Evolutionary conservation across 495 filamentous ascomycete genomes (phyloP).

Genomic region (Chaetomium cochliodes): DNA sequence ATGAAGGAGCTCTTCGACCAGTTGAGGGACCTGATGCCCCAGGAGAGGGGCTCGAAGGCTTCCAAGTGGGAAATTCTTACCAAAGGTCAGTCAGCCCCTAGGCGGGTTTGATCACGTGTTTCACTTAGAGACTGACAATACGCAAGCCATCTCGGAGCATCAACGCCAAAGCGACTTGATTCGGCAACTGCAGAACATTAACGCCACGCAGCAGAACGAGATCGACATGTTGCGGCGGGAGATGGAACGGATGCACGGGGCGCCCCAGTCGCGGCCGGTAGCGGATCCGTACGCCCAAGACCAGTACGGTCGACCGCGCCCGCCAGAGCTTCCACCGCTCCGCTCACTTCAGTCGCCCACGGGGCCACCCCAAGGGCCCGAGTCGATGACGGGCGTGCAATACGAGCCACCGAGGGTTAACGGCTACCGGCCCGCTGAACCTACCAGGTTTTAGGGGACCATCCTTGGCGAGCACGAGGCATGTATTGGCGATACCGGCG

Average conservation of each 20-base stretch:
- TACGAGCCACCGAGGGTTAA: slow-evolving; percentile 47
- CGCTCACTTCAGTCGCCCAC: slow-evolving; percentile 36
- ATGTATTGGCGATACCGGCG: not conserved
- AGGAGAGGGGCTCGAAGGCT: slow-evolving; percentile 85
- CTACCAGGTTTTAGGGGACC: slow-evolving; percentile 21
- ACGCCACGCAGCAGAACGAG: slow-evolving; percentile 41
- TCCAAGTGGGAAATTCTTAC: slow-evolving; percentile 99
- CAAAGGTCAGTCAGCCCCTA: slow-evolving; percentile 61
- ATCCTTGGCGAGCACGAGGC: not conserved
- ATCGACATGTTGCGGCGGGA: slow-evolving; percentile 51
- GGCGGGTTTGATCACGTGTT: not conserved
- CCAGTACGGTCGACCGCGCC: slow-evolving; percentile 34
- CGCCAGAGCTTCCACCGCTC: slow-evolving; percentile 51
- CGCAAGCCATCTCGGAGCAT: slow-evolving; percentile 56
- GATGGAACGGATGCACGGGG: slow-evolving; percentile 36
- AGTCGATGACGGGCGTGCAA: slow-evolving; percentile 57
- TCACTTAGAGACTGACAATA: slow-evolving; percentile 17
- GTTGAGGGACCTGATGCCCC: slow-evolving; percentile 75
- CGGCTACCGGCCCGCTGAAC: slow-evolving; percentile 36
- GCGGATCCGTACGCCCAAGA: slow-evolving; percentile 35
- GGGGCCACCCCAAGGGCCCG: slow-evolving; percentile 26
- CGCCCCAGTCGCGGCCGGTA: slow-evolving; percentile 24
- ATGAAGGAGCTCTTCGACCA: slow-evolving; percentile 98
- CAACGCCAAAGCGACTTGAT: slow-evolving; percentile 44
- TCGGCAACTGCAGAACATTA: slow-evolving; percentile 38